Evolutionary conservation across 1,139 yeast genomes (phyloP), one percentile per base, ranked within the genome.

Genomic region (Hyphopichia fennica): DNA sequence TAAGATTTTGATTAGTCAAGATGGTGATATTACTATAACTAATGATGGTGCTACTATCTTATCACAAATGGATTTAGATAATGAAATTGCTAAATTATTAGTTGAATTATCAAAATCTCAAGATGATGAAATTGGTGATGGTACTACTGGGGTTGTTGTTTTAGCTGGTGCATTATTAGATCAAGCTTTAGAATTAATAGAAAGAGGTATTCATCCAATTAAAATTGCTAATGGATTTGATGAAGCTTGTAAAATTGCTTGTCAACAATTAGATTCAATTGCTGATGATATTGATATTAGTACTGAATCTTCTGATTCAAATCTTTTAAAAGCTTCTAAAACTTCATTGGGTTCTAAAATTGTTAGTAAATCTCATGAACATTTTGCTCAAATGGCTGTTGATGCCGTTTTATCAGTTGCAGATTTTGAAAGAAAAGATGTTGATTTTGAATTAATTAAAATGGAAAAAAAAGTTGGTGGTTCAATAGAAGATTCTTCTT

Each of bases 91-190:
- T 52, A 93, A 93, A 67, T 75, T 95, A 50, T 72, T 95, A 59
- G 99, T 93, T 33, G 96, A 95, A 69, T 78, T 95, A 54, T 88
- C 97, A 29, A 87, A 82, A 64, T 88, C 97, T 19, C 99, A 95
- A 71, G 99, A 95, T 65, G 97, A 93, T 60, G 99, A 95, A 69
- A 90, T 95, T 58, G 99, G 99, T 44, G 99, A 95, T 62, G 99
- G 99, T 60, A 95, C 99, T 34, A 95, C 99, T 3, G 99, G 99
- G 57, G 99, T 95, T 28, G 99, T 93, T 44, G 98, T 95, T 1
- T 72, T 95, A 41, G 98, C 99, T 2, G 88, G 96, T 53, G 96
- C 98, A 1, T 73, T 95, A 51, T 75, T 95, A 46, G 99, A 93
- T 62, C 96, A 93, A 69, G 97, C 99, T 2, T 69, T 87, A 45